Base-by-base conservation (phyloP, 306 rosid genomes). In the Nissolia schottii region DNA sequence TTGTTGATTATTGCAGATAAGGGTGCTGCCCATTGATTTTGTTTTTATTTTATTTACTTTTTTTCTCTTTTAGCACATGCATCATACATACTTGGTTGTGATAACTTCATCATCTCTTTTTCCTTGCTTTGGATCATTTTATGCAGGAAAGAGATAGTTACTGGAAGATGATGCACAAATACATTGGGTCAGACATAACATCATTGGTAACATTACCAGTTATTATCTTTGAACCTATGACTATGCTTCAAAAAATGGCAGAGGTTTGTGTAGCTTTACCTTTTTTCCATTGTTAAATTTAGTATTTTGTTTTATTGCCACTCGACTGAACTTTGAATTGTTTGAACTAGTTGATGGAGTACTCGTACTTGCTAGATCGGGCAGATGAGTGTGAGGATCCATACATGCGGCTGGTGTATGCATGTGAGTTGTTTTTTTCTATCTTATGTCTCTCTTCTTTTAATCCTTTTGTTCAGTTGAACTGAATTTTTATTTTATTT, bases 311-410 rank as follows among this genome's bases (percentile, higher is more conserved):
- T 27, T 51, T 76, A 12, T 29, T 54, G 63, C 56, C 50, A 9
- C 19, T 50, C 11, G 37, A 23, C 71, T 48, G 31, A 73, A 15
- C 6, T 51, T 19, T 65, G 23, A 41, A 24, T 72, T 18, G 77
- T 83, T 35, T 74, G 78, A 37, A 49, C 64, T 64, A 90, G 96
- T 68, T 90, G 69, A 88, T 90, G 96, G 96, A 90, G 64, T 90
- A 90, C 82, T 79, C 91, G 65, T 79, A 86, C 87, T 63, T 90
- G 79, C 66, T 90, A 73, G 89, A 90, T 83, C 71, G 3, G 23
- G 96, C 96, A 18, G 90, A 90, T 84, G 90, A 86, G 75, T 88
- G 90, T 19, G 91, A 88, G 79, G 96, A 90, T 78, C 96, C 96
- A 16, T 65, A 88, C 66, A 71, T 88, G 90, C 87, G 76, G 54